These are phyloP conservation scores for Purshia tridentata DNA, from an alignment of 306 rosid species.

Conservation along the genomic window DNA sequence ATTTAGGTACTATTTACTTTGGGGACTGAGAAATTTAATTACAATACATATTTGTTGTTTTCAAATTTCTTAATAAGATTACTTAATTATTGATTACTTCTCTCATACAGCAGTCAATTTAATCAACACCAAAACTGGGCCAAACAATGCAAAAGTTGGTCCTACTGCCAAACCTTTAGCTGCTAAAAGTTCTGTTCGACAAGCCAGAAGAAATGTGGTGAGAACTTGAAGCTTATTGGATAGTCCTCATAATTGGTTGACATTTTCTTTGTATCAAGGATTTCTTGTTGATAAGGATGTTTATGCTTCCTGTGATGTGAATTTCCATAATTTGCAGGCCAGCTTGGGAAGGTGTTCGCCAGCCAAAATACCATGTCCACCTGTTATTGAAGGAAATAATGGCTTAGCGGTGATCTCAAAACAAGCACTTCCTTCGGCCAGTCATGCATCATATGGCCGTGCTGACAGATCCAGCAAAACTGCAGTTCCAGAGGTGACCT, in stretches of 20 bases:
- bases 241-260: not conserved
- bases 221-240: slow-evolving; percentile 36
- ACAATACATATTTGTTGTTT: not conserved
- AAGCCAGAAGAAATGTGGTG: slow-evolving; percentile 60
- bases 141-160: slow-evolving; percentile 36
- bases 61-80: not conserved
- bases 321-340: slow-evolving; percentile 43
- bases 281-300: slow-evolving; percentile 22
- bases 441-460: slow-evolving; percentile 6
- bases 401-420: slow-evolving; percentile 25
- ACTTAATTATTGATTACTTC: too few species aligned
- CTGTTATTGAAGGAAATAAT: slow-evolving; percentile 34
- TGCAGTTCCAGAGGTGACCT: slow-evolving; percentile 19
- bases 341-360: slow-evolving; percentile 33
- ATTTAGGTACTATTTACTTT: too few species aligned
- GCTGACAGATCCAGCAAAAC: slow-evolving; percentile 25
- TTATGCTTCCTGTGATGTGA: slow-evolving; percentile 18
- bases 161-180: slow-evolving; percentile 40
- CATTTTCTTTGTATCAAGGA: not conserved
- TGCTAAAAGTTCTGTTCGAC: slow-evolving; percentile 42
- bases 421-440: slow-evolving; percentile 22
- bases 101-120: slow-evolving; percentile 33
- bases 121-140: slow-evolving; percentile 31
- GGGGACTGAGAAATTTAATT: not conserved
- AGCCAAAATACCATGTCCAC: slow-evolving; percentile 22